Evolutionary conservation across 495 filamentous ascomycete genomes (phyloP), one percentile per base, ranked within the genome.

Genomic region (Podospora pseudoanserina): DNA sequence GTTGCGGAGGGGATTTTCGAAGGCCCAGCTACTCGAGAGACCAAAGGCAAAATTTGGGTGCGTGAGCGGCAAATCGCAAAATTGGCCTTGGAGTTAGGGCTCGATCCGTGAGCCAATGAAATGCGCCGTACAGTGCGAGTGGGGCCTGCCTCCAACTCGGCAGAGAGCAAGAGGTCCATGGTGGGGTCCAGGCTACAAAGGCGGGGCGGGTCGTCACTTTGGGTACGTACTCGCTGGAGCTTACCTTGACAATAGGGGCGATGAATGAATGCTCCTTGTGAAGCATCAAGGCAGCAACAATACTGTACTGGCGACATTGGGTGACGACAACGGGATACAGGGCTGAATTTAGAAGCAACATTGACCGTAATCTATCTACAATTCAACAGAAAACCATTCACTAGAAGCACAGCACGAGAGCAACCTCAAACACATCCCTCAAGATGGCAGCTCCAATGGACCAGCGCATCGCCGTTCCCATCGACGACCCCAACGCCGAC

Each of bases 401-500:
- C 39, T 49, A 16, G 15, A 49, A 49, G 39, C 9, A 13, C 5
- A 16, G 6, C 5, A 11, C 15, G 39, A 39, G 18, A 20, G 16
- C 19, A 26, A 39, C 16, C 39, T 49, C 39, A 56, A 11, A 23
- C 0, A 16, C 30, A 20, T 1, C 7, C 28, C 30, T 34, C 73
- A 88, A 65, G 15, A 96, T 95, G 92, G 89, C 92, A 63, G 85
- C 88, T 68, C 90, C 90, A 18, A 76, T 85, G 67, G 90, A 93
- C 32, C 80, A 87, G 69, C 80, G 85, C 59, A 86, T 87, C 67
- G 79, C 79, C 70, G 96, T 97, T 63, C 92, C 95, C 63, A 90
- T 99, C 71, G 92, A 94, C 75, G 89, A 98, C 76, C 94, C 94
- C 39, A 96, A 97, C 77, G 95, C 92, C 69, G 95, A 99, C 77